Evolutionary conservation across 1,284 basidiomycete genomes (phyloP).

Genomic region (Amylostereum areolatum): DNA sequence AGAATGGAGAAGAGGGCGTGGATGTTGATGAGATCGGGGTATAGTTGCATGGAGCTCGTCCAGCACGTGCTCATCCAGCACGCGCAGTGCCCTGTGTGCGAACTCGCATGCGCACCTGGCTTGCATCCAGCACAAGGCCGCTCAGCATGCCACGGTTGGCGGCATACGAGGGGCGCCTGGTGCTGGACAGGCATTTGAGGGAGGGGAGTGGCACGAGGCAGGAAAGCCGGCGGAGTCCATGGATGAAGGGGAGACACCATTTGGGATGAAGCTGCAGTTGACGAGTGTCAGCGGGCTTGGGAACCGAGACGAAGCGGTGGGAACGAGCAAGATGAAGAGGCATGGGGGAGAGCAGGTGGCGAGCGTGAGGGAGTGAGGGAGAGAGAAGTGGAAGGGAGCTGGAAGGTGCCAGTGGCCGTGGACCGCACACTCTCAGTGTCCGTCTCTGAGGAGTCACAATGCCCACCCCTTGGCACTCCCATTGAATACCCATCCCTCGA

Average conservation of each 20-base stretch:
- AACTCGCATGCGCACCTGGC: slow-evolving; percentile 27
- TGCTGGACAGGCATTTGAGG: slow-evolving; percentile 71
- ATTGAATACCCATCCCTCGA: too few species aligned
- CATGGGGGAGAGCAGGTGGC: background rate
- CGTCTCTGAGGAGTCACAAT: too few species aligned
- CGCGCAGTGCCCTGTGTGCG: slow-evolving; percentile 64
- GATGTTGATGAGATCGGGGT: too few species aligned
- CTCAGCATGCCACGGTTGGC: slow-evolving; percentile 82
- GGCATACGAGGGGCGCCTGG: slow-evolving; percentile 82
- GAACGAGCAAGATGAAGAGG: background rate
- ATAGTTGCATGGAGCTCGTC: too few species aligned
- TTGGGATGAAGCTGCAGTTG: background rate
- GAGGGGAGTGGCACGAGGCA: slow-evolving; percentile 41
- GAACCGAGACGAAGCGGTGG: slow-evolving; percentile 1
- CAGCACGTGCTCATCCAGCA: slow-evolving; percentile 70
- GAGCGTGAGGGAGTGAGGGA: background rate
- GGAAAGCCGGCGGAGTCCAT: background rate
- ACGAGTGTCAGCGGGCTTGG: background rate
- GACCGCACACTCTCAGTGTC: too few species aligned
- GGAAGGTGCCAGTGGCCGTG: too few species aligned
- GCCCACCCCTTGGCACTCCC: too few species aligned
- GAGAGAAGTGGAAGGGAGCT: too few species aligned
- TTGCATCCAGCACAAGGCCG: slow-evolving; percentile 45
- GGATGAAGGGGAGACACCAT: background rate
- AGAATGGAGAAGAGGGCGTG: too few species aligned